These are phyloP conservation scores for Mortierella sp. DNA, from an alignment of 371 early-diverging fungal species.

Conservation along the genomic window DNA sequence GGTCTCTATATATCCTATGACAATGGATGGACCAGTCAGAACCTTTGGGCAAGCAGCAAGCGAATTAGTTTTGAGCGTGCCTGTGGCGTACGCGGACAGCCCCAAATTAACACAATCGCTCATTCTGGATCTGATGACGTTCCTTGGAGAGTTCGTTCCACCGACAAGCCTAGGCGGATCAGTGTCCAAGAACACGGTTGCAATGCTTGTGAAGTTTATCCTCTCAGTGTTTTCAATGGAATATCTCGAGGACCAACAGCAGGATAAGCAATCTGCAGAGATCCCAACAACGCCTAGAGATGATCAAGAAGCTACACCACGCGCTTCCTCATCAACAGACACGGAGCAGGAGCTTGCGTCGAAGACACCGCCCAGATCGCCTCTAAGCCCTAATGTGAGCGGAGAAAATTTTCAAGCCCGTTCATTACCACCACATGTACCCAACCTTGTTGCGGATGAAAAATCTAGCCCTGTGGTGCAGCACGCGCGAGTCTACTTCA, in stretches of 20 bases:
- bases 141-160: constrained; percentile 30
- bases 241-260: constrained; percentile 21
- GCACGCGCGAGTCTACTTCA: constrained; percentile 49
- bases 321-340: constrained; percentile 26
- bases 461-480: constrained; percentile 23
- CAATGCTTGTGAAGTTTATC: constrained; percentile 19
- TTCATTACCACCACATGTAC: constrained; percentile 11
- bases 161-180: constrained; percentile 30
- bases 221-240: constrained; percentile 38
- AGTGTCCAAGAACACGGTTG: constrained; percentile 22
- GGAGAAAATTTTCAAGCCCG: constrained; percentile 35
- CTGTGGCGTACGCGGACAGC: constrained; percentile 19
- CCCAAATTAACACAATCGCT: constrained; percentile 22
- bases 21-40: constrained; percentile 30
- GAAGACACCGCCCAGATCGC: constrained; percentile 44
- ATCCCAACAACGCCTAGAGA: constrained; percentile 2
- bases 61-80: constrained; percentile 25
- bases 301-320: constrained; percentile 12
- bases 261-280: neutral
- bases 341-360: constrained; percentile 9
- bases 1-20: constrained; percentile 21
- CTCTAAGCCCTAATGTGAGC: constrained; percentile 38
- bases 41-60: constrained; percentile 36
- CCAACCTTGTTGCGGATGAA: constrained; percentile 11
- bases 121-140: constrained; percentile 24